These are phyloP conservation scores for Lachancea thermotolerans DNA, from an alignment of 805 yeast genomes.

Conservation along the genomic window DNA sequence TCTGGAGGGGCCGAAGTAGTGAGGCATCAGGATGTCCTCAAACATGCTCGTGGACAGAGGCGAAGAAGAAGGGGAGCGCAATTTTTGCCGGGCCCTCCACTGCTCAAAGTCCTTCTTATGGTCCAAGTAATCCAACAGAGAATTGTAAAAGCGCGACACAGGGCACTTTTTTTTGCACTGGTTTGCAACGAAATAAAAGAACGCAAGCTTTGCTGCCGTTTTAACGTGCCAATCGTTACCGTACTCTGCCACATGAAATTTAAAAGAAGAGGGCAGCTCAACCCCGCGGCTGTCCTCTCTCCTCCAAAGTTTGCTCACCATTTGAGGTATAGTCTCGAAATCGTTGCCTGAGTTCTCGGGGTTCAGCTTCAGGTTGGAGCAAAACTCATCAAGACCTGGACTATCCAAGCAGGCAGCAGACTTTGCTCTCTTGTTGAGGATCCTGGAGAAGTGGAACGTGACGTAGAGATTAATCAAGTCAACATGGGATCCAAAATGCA, in stretches of 20 bases:
- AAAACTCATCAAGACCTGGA: slow-evolving; percentile 7
- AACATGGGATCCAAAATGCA: slow-evolving; percentile 44
- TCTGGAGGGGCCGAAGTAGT: background rate
- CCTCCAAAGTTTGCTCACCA: slow-evolving; percentile 1
- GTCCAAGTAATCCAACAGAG: slow-evolving; percentile 73
- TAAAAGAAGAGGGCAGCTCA: slow-evolving; percentile 8
- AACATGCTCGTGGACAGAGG: background rate
- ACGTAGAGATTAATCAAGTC: slow-evolving; percentile 70
- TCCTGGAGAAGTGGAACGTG: slow-evolving; percentile 63
- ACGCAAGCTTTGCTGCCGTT: slow-evolving; percentile 55
- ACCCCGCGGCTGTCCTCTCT: background rate
- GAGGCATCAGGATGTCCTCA: slow-evolving; percentile 1
- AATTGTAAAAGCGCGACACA: slow-evolving; percentile 51
- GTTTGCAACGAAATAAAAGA: slow-evolving; percentile 51
- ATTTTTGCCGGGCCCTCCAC: slow-evolving; percentile 40
- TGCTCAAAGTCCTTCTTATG: slow-evolving; percentile 73
- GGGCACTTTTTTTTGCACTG: slow-evolving; percentile 29
- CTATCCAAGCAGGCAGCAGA: slow-evolving; percentile 1
- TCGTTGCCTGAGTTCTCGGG: background rate
- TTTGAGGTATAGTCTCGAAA: slow-evolving; percentile 1
- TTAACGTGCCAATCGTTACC: slow-evolving; percentile 77
- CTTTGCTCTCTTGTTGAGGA: slow-evolving; percentile 24
- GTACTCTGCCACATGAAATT: slow-evolving; percentile 39
- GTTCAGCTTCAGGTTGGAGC: slow-evolving; percentile 2
- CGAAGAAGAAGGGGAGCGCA: background rate